Conservation (phyloP, 2,329 filamentous ascomycete species). For the Phyllosticta citriasiana region DNA sequence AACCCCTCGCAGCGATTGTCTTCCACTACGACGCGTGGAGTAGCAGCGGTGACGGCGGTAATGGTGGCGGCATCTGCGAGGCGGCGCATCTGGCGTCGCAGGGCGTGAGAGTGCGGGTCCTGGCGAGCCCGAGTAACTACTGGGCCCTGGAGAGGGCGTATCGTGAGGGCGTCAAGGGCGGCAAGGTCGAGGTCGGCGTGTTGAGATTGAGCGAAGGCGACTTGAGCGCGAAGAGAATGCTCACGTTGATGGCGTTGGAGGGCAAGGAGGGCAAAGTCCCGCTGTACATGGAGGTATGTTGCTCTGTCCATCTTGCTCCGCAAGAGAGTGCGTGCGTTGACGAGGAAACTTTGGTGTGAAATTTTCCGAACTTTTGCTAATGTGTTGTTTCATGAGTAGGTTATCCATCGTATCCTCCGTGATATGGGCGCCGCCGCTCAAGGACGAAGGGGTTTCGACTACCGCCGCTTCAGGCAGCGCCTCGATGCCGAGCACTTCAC, state of each 20-base stretch:
- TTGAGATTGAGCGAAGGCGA: constrained; percentile 39
- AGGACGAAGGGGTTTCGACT: constrained; percentile 36
- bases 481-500: constrained; percentile 33
- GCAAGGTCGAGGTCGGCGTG: constrained; percentile 26
- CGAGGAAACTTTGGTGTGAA: background rate
- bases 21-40: constrained; percentile 42
- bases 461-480: constrained; percentile 36
- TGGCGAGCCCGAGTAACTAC: constrained; percentile 43
- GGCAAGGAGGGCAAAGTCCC: constrained; percentile 33
- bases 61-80: constrained; percentile 42
- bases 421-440: constrained; percentile 44
- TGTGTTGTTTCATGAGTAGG: constrained; percentile 13
- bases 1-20: constrained; percentile 48
- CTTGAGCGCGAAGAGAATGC: constrained; percentile 44
- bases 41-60: constrained; percentile 13
- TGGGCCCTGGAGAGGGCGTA: constrained; percentile 35
- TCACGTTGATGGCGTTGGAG: constrained; percentile 44
- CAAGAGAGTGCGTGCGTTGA: background rate
- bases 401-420: constrained; percentile 46
- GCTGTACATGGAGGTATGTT: constrained; percentile 43
- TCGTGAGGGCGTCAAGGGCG: constrained; percentile 10
- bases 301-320: background rate
- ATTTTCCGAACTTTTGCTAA: background rate
- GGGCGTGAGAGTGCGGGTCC: constrained; percentile 38
- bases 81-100: constrained; percentile 44